phyloP scores from a whole-genome alignment of 75 land plant genomes.

The Cryptomeria japonica region DNA sequence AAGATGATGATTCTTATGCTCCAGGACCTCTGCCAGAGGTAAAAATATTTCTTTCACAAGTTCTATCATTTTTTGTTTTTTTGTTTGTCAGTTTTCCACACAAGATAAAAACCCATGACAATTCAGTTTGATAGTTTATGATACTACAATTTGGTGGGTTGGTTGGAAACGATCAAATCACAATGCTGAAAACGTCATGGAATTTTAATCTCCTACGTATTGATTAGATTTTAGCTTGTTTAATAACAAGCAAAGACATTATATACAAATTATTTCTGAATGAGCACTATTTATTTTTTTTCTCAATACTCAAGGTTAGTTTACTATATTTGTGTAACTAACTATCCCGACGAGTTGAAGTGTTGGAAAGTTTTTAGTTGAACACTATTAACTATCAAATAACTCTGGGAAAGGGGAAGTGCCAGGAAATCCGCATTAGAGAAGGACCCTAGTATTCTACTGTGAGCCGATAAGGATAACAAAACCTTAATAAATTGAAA shows the following conservation, averaged over 20 bases:
- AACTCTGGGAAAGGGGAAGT: background rate
- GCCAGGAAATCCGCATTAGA: background rate
- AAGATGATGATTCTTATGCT: constrained; percentile 72
- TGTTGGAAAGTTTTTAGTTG: background rate
- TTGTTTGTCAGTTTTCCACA: background rate
- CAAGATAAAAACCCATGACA: background rate
- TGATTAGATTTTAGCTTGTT: background rate
- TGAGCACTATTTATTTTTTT: background rate
- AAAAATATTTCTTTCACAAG: background rate
- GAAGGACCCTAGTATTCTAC: background rate
- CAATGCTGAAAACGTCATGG: background rate
- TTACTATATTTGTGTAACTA: background rate
- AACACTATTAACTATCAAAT: background rate
- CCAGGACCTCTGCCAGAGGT: constrained; percentile 54
- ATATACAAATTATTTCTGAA: background rate
- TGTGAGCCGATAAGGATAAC: background rate
- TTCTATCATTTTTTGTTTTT: background rate
- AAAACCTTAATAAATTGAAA: background rate
- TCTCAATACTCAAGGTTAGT: background rate
- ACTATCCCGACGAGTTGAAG: background rate
- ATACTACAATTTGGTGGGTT: background rate
- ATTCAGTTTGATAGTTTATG: background rate
- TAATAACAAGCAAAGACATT: background rate
- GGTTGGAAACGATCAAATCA: background rate
- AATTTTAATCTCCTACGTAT: background rate